These are phyloP conservation scores for Linum tenue DNA, from an alignment of 345 rosid species.

Conservation along the genomic window DNA sequence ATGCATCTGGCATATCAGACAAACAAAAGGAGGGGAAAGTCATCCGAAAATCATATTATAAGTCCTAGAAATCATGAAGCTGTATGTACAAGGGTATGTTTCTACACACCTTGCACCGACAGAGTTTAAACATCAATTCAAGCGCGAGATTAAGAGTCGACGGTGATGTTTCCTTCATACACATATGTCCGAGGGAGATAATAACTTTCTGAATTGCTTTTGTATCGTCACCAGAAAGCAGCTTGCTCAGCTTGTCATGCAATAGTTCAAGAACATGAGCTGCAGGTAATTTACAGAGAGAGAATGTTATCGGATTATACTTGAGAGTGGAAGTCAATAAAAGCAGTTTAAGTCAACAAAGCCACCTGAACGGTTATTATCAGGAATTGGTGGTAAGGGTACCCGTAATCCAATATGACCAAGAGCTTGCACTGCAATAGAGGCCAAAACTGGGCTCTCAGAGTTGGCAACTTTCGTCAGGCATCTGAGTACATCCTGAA, in stretches of 20 bases:
- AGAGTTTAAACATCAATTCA: slow-evolving; percentile 70
- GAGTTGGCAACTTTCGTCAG: slow-evolving; percentile 56
- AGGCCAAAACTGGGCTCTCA: slow-evolving; percentile 66
- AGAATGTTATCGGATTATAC: slow-evolving; percentile 13
- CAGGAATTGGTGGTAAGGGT: slow-evolving; percentile 48
- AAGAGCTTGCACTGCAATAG: slow-evolving; percentile 89
- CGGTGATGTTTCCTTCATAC: slow-evolving; percentile 61
- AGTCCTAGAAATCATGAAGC: slow-evolving; percentile 1
- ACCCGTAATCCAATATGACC: slow-evolving; percentile 84
- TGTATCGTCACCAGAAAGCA: slow-evolving; percentile 70
- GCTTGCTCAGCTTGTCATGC: slow-evolving; percentile 66
- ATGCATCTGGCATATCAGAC: too few relatives aligned
- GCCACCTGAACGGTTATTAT: slow-evolving; percentile 57
- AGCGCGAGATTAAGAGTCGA: slow-evolving; percentile 54
- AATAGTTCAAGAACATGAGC: slow-evolving; percentile 48
- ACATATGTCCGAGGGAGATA: slow-evolving; percentile 76
- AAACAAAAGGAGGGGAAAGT: too few relatives aligned
- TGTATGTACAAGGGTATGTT: neutral
- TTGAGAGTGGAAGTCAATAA: slow-evolving; percentile 4
- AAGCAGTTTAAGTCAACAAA: slow-evolving; percentile 10
- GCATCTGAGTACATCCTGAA: slow-evolving; percentile 55
- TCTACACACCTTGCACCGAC: slow-evolving; percentile 73
- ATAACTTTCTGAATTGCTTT: slow-evolving; percentile 76
- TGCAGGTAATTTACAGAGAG: slow-evolving; percentile 30
- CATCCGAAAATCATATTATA: neutral